Conservation (phyloP, 306 rosid species). For the Purshia tridentata region DNA sequence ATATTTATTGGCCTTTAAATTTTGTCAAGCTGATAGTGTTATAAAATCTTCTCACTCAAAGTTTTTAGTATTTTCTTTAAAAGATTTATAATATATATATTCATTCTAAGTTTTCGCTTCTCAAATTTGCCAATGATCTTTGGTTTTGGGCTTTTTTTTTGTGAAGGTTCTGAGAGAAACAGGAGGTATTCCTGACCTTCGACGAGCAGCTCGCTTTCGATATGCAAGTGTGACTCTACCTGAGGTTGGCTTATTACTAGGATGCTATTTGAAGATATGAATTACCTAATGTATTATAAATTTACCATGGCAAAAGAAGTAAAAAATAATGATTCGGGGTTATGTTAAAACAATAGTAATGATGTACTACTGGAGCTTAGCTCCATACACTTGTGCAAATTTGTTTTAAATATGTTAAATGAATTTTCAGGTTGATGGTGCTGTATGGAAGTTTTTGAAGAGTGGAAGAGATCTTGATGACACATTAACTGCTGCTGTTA, state of each 20-base stretch:
- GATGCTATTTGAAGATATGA: conserved; percentile 17
- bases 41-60: not conserved
- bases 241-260: conserved; percentile 60
- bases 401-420: conserved; percentile 11
- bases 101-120: not conserved
- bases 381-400: not conserved
- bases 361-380: conserved; percentile 6
- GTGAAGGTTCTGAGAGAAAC: conserved; percentile 68
- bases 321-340: not conserved
- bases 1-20: conserved; percentile 37
- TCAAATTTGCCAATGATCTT: conserved; percentile 26
- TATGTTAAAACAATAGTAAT: not conserved
- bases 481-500: conserved; percentile 63
- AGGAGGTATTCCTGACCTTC: conserved; percentile 87
- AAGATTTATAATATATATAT: conserved; percentile 1
- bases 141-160: conserved; percentile 20
- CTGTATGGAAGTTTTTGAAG: conserved; percentile 58
- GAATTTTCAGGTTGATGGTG: conserved; percentile 54
- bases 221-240: conserved; percentile 66
- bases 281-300: not conserved
- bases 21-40: conserved; percentile 8
- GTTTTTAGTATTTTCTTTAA: not conserved
- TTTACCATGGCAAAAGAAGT: conserved; percentile 16
- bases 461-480: conserved; percentile 74
- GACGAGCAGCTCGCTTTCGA: conserved; percentile 81